phyloP scores from a whole-genome alignment of 257 asterid species.

The Solanum etuberosum region DNA sequence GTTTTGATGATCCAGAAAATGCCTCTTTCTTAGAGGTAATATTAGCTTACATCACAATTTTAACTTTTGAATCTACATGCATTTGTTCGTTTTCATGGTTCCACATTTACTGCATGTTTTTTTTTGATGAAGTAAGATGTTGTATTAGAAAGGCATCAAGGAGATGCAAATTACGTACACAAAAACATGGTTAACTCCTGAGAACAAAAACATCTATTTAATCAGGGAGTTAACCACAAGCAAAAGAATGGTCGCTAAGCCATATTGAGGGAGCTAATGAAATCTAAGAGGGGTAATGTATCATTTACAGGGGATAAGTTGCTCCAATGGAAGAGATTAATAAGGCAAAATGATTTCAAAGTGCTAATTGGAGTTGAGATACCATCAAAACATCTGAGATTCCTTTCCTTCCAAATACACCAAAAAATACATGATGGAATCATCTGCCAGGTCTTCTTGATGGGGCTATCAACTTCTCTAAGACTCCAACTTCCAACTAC shows the following conservation, averaged over 20 bases:
- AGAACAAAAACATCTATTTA: background rate
- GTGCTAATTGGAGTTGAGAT: background rate
- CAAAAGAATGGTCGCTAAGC: background rate
- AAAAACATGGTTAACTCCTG: background rate
- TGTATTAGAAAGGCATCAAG: background rate
- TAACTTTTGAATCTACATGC: background rate
- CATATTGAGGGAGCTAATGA: background rate
- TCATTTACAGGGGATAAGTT: background rate
- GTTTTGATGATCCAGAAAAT: constrained; percentile 70
- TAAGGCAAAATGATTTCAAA: background rate
- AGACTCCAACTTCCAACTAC: background rate
- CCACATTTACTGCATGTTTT: background rate
- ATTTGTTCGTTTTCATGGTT: background rate
- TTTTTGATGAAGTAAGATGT: background rate
- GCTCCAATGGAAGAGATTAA: background rate
- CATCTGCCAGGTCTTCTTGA: background rate
- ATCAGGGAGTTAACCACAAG: background rate
- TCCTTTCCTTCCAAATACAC: background rate
- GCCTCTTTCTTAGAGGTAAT: constrained; percentile 67
- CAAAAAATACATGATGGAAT: background rate
- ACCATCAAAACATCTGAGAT: background rate
- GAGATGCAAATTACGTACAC: background rate
- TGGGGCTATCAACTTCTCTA: background rate
- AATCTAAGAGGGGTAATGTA: background rate
- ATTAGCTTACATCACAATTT: background rate